Evolutionary conservation across 2,329 filamentous ascomycete genomes (phyloP), one percentile per base, ranked within the genome.

Genomic region (Diaporthe aspalathi): DNA sequence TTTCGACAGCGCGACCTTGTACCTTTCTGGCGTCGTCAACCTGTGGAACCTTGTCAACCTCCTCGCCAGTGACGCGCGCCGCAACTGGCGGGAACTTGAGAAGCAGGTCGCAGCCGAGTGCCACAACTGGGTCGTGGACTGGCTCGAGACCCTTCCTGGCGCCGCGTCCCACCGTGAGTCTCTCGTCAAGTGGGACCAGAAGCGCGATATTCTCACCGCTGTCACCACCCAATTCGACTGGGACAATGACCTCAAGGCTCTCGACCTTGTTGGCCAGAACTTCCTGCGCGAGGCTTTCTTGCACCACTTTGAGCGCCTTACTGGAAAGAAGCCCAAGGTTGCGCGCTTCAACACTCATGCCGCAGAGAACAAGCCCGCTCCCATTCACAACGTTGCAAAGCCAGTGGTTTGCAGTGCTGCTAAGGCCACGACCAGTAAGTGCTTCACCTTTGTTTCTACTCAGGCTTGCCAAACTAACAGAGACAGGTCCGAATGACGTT

Each of bases 1-100:
- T 73, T 88, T 85, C 60, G 86, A 88, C 73, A 80, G 81, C 1
- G 71, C 76, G 12, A 86, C 88, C 63, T 77, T 88, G 35, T 88
- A 85, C 76, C 60, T 80, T 45, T 78, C 82, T 16, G 86, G 86
- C 9, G 83, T 83, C 0, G 78, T 83, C 72, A 88, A 88, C 72
- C 78, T 88, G 16, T 86, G 82, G 82, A 84, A 83, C 32, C 79
- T 87, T 43, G 74, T 86, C 54, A 80, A 82, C 38, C 79, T 81
- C 11, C 75, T 87, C 1, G 76, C 75, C 50, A 78, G 79, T 20
- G 84, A 86, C 75, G 86, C 85, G 35, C 70, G 76, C 45, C 75
- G 78, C 16, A 79, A 83, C 43, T 68, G 76, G 17, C 67, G 72
- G 2, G 78, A 79, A 24, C 35, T 80, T 35, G 62, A 70, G 49